Conservation (phyloP, 2,329 filamentous ascomycete species). For the Aspergillus oerlinghausenensis region DNA sequence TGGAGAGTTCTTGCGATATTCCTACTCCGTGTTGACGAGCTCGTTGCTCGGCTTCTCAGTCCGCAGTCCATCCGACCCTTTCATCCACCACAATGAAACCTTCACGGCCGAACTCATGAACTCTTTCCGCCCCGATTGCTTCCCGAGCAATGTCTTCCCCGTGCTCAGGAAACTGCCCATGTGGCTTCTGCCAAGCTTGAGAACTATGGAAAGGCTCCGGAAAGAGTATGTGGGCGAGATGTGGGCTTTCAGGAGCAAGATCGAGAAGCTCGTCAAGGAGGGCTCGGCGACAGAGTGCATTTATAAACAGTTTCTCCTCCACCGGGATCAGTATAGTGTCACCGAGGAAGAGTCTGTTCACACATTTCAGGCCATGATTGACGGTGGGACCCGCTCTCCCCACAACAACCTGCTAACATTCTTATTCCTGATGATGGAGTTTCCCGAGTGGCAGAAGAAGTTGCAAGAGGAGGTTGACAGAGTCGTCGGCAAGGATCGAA, state of each 20-base stretch:
- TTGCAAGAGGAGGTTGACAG: constrained; percentile 4
- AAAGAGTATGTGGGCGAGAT: constrained; percentile 4
- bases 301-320: constrained; percentile 2
- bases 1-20: constrained; percentile 1
- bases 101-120: constrained; percentile 5
- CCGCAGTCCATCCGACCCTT: constrained; percentile 1
- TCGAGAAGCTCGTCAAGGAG: not conserved
- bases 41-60: constrained; percentile 5
- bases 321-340: constrained; percentile 1
- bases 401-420: constrained; percentile 3
- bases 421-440: constrained; percentile 6
- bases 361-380: constrained; percentile 4
- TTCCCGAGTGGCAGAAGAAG: constrained; percentile 5
- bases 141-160: constrained; percentile 1
- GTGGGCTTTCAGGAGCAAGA: constrained; percentile 3
- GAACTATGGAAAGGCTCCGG: constrained; percentile 2
- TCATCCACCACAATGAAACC: constrained; percentile 2
- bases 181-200: constrained; percentile 4
- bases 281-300: constrained; percentile 2
- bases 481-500: constrained; percentile 6
- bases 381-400: constrained; percentile 3
- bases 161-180: not conserved
- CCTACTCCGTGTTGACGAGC: constrained; percentile 4
- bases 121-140: constrained; percentile 4
- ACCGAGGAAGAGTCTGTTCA: constrained; percentile 4